These are phyloP conservation scores for Sugiyamaella neomexicana DNA, from an alignment of 1,139 yeast genomes.

Conservation along the genomic window DNA sequence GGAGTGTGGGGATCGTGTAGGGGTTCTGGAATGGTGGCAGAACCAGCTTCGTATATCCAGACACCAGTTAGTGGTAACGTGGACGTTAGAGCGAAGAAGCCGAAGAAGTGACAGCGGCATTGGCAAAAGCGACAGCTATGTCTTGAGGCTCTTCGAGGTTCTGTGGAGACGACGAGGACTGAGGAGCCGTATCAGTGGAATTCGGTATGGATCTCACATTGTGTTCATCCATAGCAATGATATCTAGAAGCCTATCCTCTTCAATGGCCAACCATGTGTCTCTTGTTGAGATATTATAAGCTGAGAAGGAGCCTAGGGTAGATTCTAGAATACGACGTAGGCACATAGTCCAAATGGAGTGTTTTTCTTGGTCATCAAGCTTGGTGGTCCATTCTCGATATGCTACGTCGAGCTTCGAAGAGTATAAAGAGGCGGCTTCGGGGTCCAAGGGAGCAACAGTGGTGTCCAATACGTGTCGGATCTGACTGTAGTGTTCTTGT, in stretches of 20 bases:
- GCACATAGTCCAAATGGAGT: constrained; percentile 20
- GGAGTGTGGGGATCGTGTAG: no score
- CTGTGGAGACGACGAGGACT: not conserved
- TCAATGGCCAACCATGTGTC: constrained; percentile 43
- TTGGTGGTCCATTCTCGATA: constrained; percentile 14
- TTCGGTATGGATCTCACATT: not conserved
- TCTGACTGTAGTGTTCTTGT: constrained; percentile 9
- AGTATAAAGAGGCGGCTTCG: not conserved
- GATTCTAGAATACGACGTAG: constrained; percentile 46
- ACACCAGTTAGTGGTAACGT: no score
- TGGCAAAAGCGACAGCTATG: constrained; percentile 14
- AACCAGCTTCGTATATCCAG: no score
- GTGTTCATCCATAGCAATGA: constrained; percentile 7
- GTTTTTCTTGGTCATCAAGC: constrained; percentile 30
- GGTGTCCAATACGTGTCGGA: not conserved
- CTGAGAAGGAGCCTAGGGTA: constrained; percentile 43
- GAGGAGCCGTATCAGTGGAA: not conserved
- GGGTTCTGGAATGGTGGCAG: no score
- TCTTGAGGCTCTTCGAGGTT: constrained; percentile 10
- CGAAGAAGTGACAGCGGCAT: constrained; percentile 6
- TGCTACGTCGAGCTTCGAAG: constrained; percentile 8
- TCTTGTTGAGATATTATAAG: constrained; percentile 46
- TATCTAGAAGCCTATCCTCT: constrained; percentile 32
- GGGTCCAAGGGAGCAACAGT: constrained; percentile 7
- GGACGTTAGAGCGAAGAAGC: not conserved